Evolutionary conservation across 257 asterid species (phyloP).

Genomic region (Lantana camara): DNA sequence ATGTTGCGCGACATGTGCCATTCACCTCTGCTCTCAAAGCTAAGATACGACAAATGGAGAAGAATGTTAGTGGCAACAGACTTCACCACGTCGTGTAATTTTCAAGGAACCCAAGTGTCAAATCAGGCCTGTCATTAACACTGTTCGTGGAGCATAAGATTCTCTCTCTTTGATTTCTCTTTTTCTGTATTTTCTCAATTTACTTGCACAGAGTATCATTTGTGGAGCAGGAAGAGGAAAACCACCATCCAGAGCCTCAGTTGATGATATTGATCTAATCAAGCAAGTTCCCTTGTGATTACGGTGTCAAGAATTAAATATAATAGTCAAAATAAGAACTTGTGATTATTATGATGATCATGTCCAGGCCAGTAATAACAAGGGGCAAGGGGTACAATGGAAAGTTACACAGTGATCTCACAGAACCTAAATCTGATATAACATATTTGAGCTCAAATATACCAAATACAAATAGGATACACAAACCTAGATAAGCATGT

Average conservation of each 20-base stretch:
- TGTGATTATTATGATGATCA: not conserved
- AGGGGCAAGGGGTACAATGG: constrained; percentile 50
- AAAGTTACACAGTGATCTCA: constrained; percentile 47
- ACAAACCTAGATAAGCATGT: constrained; percentile 52
- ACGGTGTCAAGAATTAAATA: too few relatives aligned
- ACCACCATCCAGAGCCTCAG: constrained; percentile 32
- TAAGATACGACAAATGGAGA: constrained; percentile 45
- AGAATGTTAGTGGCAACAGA: constrained; percentile 24
- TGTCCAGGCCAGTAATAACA: constrained; percentile 57
- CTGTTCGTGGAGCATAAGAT: not conserved
- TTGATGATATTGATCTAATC: constrained; percentile 42
- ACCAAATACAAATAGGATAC: constrained; percentile 61
- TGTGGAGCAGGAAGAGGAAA: constrained; percentile 37
- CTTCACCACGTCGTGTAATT: constrained; percentile 13
- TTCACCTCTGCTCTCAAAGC: constrained; percentile 57
- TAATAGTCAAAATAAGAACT: too few relatives aligned
- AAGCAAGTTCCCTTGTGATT: constrained; percentile 34
- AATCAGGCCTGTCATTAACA: constrained; percentile 22
- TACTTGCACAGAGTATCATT: not conserved
- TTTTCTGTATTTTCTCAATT: not conserved
- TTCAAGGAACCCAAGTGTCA: constrained; percentile 31
- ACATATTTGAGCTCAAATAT: constrained; percentile 70
- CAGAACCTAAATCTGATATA: constrained; percentile 60
- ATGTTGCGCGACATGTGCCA: constrained; percentile 69
- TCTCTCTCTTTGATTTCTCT: not conserved